Evolutionary conservation across 164 flowering plant genomes (phyloP).

Genomic region (Chloranthus sessilifolius): DNA sequence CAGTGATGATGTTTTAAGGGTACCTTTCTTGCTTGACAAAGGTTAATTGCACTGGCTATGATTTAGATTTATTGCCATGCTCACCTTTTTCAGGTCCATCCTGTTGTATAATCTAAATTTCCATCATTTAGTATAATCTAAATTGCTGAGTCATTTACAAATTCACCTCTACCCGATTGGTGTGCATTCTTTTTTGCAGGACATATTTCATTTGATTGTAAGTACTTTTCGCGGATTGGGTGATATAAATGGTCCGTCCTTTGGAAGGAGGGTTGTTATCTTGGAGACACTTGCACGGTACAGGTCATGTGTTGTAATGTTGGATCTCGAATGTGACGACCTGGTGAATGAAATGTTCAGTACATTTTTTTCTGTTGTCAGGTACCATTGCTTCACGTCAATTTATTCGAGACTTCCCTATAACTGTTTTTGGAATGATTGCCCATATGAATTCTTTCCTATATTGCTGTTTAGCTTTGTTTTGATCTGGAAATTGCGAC

Average conservation of each 20-base stretch:
- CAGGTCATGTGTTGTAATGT: slow-evolving; percentile 94
- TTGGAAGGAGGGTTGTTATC: slow-evolving; percentile 84
- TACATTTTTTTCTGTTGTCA: slow-evolving; percentile 74
- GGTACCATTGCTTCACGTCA: slow-evolving; percentile 36
- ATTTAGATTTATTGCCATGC: neutral
- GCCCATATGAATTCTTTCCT: neutral
- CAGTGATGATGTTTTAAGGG: slow-evolving; percentile 83
- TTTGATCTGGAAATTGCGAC: no score
- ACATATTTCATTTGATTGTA: slow-evolving; percentile 76
- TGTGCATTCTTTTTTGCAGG: slow-evolving; percentile 45
- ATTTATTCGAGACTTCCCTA: slow-evolving; percentile 1
- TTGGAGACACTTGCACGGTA: slow-evolving; percentile 95
- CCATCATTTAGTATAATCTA: no score
- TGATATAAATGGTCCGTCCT: slow-evolving; percentile 74
- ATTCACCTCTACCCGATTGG: slow-evolving; percentile 9
- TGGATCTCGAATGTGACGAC: slow-evolving; percentile 97
- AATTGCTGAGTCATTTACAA: neutral
- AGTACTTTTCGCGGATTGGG: slow-evolving; percentile 73
- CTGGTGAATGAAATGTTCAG: slow-evolving; percentile 80
- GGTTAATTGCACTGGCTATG: slow-evolving; percentile 5
- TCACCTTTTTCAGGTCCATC: neutral
- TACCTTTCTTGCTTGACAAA: slow-evolving; percentile 20
- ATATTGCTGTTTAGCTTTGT: no score
- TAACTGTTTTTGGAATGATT: neutral
- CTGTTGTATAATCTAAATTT: no score